These are phyloP conservation scores for Gossypium anomalum DNA, from an alignment of 345 rosid genomes.

Conservation along the genomic window DNA sequence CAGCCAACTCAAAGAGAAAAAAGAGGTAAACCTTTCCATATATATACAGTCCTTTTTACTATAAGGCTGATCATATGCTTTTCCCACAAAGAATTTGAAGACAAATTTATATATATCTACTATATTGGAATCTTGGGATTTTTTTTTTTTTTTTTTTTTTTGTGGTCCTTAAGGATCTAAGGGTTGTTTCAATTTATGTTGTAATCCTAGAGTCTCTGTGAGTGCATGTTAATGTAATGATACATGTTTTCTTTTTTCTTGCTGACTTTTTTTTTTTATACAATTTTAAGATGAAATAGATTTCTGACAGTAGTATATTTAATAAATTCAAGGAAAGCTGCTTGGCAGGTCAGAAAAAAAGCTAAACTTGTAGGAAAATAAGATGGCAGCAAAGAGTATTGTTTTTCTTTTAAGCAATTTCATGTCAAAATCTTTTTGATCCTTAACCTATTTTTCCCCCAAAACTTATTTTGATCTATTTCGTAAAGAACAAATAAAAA, in stretches of 20 bases:
- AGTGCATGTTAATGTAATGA: conserved; percentile 1
- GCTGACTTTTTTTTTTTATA: too few relatives aligned
- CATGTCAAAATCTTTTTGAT: neutral
- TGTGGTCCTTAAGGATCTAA: neutral
- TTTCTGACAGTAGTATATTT: conserved; percentile 3
- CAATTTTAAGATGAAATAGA: conserved; percentile 2
- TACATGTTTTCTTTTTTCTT: neutral
- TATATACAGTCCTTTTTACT: neutral
- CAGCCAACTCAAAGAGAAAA: conserved; percentile 3
- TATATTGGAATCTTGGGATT: neutral
- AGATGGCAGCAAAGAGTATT: neutral
- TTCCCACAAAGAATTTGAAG: neutral
- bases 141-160: neutral
- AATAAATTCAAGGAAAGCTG: conserved; percentile 12
- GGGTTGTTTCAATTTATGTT: neutral
- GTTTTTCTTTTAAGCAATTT: neutral
- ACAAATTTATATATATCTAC: neutral
- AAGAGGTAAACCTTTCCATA: neutral
- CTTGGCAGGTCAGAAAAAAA: conserved; percentile 7
- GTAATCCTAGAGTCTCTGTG: neutral
- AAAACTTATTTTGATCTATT: neutral
- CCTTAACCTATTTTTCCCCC: neutral
- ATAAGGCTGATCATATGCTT: neutral
- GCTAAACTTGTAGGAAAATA: conserved; percentile 1
- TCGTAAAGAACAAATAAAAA: neutral